Conservation (phyloP, 1,284 basidiomycete genomes). For the Chalciporus piperatoides region DNA sequence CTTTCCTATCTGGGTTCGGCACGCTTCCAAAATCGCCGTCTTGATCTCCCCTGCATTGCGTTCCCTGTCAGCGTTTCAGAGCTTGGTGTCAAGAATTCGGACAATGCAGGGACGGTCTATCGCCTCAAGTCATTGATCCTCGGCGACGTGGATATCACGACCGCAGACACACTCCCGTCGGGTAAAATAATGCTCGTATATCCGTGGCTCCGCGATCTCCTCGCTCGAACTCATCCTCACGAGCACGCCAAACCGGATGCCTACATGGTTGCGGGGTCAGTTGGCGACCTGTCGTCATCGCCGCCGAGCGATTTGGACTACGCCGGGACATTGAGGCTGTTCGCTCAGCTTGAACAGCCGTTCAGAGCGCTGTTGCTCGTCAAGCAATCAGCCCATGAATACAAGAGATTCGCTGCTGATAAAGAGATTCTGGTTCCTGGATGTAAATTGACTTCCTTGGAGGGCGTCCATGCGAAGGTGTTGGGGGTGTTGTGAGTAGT, state of each 20-base stretch:
- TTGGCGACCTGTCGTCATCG: too few relatives aligned
- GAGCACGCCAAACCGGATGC: neutral
- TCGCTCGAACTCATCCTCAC: neutral
- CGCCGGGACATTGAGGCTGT: neutral
- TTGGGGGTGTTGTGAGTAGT: neutral
- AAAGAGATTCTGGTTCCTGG: neutral
- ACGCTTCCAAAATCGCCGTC: neutral
- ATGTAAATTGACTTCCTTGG: neutral
- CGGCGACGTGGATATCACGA: neutral
- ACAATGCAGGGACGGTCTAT: neutral
- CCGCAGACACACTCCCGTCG: neutral
- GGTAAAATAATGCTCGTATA: neutral
- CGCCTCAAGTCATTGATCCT: neutral
- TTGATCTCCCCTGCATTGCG: neutral
- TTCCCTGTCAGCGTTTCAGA: neutral
- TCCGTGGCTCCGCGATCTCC: neutral
- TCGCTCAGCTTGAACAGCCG: slow-evolving; percentile 1
- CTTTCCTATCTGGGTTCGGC: neutral
- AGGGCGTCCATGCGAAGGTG: neutral
- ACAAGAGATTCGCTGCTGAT: neutral
- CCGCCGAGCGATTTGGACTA: neutral
- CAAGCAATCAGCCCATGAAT: neutral
- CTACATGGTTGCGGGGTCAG: too few relatives aligned
- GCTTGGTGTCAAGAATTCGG: neutral
- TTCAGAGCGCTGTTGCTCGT: neutral